A percentile compares a stretch with the other conserved stretches of the same genome.
Evolutionary conservation across 805 yeast genomes (phyloP).

Genomic region (Monosporozyma yasuniensis): DNA sequence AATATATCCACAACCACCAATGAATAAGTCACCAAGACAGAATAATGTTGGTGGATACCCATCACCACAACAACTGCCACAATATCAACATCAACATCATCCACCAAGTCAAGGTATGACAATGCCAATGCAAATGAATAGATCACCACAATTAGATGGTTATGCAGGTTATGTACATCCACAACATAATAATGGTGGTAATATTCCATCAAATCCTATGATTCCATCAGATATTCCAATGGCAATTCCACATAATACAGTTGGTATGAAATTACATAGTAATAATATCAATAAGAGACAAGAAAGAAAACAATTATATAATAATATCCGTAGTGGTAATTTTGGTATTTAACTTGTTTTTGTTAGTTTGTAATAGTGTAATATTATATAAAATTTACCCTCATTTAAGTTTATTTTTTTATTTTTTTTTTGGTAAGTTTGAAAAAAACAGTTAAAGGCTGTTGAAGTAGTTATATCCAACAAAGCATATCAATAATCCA

Average conservation of each 20-base stretch:
- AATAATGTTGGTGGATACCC: neutral
- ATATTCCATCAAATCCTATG: neutral
- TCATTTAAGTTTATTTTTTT: neutral
- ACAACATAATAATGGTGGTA: neutral
- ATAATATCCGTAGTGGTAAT: conserved; percentile 55
- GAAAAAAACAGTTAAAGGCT: neutral
- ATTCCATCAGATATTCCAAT: conserved; percentile 7
- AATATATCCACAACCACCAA: neutral
- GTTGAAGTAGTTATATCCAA: too few species aligned
- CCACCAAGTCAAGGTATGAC: neutral
- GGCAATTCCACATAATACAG: conserved; percentile 4
- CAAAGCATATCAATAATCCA: too few species aligned
- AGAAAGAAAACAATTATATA: conserved; percentile 50
- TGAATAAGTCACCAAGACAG: neutral
- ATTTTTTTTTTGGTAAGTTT: neutral
- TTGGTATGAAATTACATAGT: conserved; percentile 40
- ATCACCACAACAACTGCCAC: neutral
- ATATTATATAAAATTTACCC: neutral
- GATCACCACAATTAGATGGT: conserved; percentile 1
- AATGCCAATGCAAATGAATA: neutral
- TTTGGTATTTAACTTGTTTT: conserved; percentile 55
- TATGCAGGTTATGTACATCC: conserved; percentile 6
- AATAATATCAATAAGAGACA: conserved; percentile 29
- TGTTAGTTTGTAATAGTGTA: neutral
- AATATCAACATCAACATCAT: conserved; percentile 3